A percentile compares a stretch with the other conserved stretches of the same genome.
Evolutionary conservation across 345 rosid species (phyloP).

Genomic region (Dimocarpus longan): DNA sequence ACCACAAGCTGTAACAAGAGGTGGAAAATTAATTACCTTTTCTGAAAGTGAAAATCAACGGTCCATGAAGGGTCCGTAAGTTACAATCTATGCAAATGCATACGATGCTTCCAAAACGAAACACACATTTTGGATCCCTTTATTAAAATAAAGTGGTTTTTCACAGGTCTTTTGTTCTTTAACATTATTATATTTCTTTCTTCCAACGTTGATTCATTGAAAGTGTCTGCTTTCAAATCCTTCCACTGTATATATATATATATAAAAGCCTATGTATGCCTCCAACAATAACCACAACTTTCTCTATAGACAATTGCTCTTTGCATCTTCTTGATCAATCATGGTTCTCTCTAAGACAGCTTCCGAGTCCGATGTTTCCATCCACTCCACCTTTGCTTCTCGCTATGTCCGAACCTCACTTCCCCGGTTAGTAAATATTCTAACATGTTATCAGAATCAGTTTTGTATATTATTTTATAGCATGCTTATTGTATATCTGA

Average conservation of each 20-base stretch:
- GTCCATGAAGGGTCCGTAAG: too few species aligned
- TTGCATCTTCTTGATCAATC: background rate
- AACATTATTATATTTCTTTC: background rate
- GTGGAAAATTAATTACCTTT: too few species aligned
- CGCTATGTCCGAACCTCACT: conserved; percentile 80
- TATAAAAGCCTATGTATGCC: background rate
- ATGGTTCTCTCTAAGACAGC: conserved; percentile 74
- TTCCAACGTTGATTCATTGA: too few species aligned
- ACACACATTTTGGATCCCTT: background rate
- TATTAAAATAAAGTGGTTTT: background rate
- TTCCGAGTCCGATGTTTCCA: conserved; percentile 68
- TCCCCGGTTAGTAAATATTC: conserved; percentile 47
- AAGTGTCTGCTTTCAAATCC: background rate
- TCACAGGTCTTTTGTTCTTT: background rate
- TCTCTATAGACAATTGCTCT: background rate
- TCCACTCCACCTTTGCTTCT: conserved; percentile 87
- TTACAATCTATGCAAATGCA: background rate
- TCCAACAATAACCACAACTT: background rate
- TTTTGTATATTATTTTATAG: too few species aligned
- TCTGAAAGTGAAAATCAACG: too few species aligned
- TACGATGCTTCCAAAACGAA: background rate
- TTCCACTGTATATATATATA: background rate
- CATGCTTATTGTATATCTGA: too few species aligned
- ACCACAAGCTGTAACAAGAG: background rate
- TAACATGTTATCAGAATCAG: too few species aligned